Evolutionary conservation across 148 eudicot genomes (phyloP).

Genomic region (Chenopodium quinoa): DNA sequence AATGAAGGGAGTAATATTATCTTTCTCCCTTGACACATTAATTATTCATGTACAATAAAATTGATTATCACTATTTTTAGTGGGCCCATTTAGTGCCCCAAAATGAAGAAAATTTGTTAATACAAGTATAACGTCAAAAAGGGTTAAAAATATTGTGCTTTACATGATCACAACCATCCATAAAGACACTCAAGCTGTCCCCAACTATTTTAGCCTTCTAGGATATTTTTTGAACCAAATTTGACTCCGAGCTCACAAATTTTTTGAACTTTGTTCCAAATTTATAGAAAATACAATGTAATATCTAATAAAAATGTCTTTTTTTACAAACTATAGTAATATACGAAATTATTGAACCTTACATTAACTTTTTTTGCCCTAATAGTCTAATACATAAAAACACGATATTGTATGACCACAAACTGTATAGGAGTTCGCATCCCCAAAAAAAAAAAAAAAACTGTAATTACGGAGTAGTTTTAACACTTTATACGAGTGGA

Average conservation of each 20-base stretch:
- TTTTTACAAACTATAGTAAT: too few species aligned
- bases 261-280: not conserved
- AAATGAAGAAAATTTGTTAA: conserved; percentile 19
- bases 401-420: too few species aligned
- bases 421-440: too few species aligned
- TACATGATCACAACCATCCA: conserved; percentile 19
- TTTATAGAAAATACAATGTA: not conserved
- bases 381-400: too few species aligned
- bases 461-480: too few species aligned
- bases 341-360: too few species aligned
- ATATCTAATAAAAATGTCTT: too few species aligned
- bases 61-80: not conserved
- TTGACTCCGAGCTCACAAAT: conserved; percentile 1
- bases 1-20: too few species aligned
- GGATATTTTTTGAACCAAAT: too few species aligned
- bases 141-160: not conserved
- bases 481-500: too few species aligned
- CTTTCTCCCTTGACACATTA: not conserved
- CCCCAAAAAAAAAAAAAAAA: too few species aligned
- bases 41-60: not conserved
- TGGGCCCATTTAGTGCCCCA: conserved; percentile 15
- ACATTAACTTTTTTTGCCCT: too few species aligned
- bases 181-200: conserved; percentile 19
- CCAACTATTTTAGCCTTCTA: not conserved
- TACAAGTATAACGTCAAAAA: conserved; percentile 23